Conservation (phyloP, 2,329 filamentous ascomycete genomes). For the Malbranchea zuffiana region DNA sequence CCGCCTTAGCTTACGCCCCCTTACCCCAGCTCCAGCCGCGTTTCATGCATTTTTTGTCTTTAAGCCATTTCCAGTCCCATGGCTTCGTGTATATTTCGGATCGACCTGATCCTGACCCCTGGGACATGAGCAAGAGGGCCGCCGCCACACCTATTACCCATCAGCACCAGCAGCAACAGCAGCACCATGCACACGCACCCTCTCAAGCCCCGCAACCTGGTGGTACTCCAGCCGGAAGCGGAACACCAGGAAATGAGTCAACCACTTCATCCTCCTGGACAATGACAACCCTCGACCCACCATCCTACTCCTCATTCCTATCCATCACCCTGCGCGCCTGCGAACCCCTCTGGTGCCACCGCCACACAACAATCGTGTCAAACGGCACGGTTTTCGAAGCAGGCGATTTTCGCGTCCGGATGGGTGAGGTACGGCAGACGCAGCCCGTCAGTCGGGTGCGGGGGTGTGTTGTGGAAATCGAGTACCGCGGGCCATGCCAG, state of each 20-base stretch:
- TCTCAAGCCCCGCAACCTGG: conserved; percentile 1
- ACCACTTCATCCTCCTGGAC: conserved; percentile 19
- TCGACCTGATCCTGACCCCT: conserved; percentile 14
- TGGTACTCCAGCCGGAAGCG: not conserved
- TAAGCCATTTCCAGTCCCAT: conserved; percentile 31
- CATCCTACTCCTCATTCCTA: conserved; percentile 27
- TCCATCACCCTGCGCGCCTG: conserved; percentile 33
- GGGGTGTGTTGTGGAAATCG: conserved; percentile 37
- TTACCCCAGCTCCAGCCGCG: conserved; percentile 24
- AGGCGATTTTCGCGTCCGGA: conserved; percentile 33
- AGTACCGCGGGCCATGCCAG: conserved; percentile 28
- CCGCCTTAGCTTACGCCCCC: conserved; percentile 23
- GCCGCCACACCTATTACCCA: not conserved
- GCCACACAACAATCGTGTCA: conserved; percentile 28
- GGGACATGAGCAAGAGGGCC: conserved; percentile 7
- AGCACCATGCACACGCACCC: conserved; percentile 4
- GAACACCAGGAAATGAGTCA: conserved; percentile 1
- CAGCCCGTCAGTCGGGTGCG: conserved; percentile 27
- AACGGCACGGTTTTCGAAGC: conserved; percentile 32
- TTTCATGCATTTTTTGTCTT: conserved; percentile 34
- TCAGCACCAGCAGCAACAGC: conserved; percentile 5
- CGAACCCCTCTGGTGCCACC: conserved; percentile 34
- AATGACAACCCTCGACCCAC: conserved; percentile 31
- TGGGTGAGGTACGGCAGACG: conserved; percentile 35
- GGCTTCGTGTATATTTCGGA: conserved; percentile 34